Percentiles rank a stretch among this genome's conserved stretches.
These are phyloP conservation scores for Kwoniella botswanensis DNA, from an alignment of 768 basidiomycete species.

Conservation along the genomic window DNA sequence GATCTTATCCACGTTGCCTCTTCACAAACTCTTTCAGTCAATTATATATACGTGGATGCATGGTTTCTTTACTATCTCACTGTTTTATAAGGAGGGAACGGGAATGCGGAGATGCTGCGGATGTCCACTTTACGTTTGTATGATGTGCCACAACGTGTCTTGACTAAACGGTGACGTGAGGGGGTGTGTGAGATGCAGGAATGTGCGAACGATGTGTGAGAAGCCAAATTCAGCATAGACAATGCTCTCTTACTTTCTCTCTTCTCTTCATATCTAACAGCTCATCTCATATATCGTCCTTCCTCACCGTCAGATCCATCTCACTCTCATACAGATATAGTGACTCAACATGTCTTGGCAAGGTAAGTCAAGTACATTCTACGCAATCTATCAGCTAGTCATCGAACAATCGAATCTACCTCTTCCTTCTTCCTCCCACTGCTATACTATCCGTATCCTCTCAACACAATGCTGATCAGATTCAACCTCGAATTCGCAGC, in stretches of 20 bases:
- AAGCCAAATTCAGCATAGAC: background rate
- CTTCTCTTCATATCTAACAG: background rate
- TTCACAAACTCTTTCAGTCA: no score
- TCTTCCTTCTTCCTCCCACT: background rate
- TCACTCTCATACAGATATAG: background rate
- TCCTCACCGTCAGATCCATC: background rate
- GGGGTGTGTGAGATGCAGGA: background rate
- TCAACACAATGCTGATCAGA: background rate
- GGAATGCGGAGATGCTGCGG: no score
- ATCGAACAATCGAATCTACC: background rate
- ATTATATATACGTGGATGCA: no score
- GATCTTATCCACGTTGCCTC: no score
- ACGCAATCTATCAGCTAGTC: background rate
- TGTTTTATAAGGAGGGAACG: no score
- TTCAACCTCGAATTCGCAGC: constrained; percentile 60
- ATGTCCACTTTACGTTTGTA: constrained; percentile 1
- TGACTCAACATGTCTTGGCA: constrained; percentile 52
- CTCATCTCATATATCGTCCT: background rate
- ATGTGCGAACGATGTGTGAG: background rate
- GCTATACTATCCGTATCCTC: background rate
- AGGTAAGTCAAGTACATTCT: constrained; percentile 35
- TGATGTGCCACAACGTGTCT: constrained; percentile 8
- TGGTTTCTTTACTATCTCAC: no score
- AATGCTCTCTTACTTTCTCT: background rate
- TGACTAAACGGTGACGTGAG: constrained; percentile 9